Percentiles rank a stretch among this genome's conserved stretches.
These are phyloP conservation scores for Protomyces inundatus DNA, from an alignment of 1,139 yeast species.

Conservation along the genomic window DNA sequence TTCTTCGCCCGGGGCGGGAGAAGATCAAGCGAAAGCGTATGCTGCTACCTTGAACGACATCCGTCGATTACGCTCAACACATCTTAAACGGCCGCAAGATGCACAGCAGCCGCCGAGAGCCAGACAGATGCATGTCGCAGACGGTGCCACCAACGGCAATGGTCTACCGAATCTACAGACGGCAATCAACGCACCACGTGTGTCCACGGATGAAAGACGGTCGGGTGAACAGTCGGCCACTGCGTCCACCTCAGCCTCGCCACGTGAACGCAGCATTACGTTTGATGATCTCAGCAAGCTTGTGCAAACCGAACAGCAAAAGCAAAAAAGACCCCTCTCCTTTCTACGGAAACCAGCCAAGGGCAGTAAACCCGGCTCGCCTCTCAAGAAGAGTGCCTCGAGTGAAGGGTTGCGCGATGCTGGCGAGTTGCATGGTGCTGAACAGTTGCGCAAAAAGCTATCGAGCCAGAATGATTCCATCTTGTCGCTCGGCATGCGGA, in stretches of 20 bases:
- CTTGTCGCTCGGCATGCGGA: slow-evolving; percentile 23
- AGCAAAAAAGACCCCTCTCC: slow-evolving; percentile 85
- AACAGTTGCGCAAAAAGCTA: not conserved
- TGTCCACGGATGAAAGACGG: not conserved
- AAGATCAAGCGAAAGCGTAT: slow-evolving; percentile 38
- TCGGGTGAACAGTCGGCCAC: not conserved
- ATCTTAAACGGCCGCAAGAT: slow-evolving; percentile 59
- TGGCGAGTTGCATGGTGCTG: slow-evolving; percentile 4
- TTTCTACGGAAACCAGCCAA: slow-evolving; percentile 37
- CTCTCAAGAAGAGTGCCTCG: slow-evolving; percentile 1
- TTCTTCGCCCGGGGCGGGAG: slow-evolving; percentile 30
- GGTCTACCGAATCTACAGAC: not conserved
- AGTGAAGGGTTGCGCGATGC: not conserved
- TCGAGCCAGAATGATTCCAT: slow-evolving; percentile 17
- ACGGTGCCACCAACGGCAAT: slow-evolving; percentile 34
- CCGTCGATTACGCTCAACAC: slow-evolving; percentile 65
- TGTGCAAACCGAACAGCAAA: slow-evolving; percentile 94
- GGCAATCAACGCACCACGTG: not conserved
- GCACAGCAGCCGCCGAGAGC: slow-evolving; percentile 56
- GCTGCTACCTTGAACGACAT: slow-evolving; percentile 71
- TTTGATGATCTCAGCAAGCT: slow-evolving; percentile 94
- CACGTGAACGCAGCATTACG: slow-evolving; percentile 68
- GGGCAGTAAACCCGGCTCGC: slow-evolving; percentile 1
- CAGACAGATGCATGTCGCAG: slow-evolving; percentile 50
- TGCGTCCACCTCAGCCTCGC: not conserved